A percentile compares a stretch with the other conserved stretches of the same genome.
These are phyloP conservation scores for Torrubiella hemipterigena DNA, from an alignment of 2,329 filamentous ascomycete species.

Conservation along the genomic window DNA sequence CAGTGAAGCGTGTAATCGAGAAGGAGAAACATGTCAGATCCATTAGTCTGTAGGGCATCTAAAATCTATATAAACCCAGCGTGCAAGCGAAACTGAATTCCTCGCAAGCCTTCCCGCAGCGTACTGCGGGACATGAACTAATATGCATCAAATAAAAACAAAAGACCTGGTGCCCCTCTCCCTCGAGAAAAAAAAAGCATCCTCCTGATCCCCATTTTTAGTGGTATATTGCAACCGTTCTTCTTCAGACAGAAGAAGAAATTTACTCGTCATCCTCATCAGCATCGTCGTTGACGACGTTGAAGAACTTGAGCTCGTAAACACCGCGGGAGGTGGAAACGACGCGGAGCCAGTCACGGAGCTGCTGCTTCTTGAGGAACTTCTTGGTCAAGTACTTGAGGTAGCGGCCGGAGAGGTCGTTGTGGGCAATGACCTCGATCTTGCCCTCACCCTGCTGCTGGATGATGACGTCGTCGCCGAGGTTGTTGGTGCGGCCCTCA, in stretches of 20 bases:
- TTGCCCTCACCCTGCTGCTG: conserved; percentile 89
- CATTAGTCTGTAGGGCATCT: too few relatives aligned
- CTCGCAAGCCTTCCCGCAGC: too few relatives aligned
- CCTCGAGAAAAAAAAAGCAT: neutral
- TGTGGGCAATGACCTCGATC: conserved; percentile 95
- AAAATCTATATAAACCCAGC: too few relatives aligned
- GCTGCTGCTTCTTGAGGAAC: conserved; percentile 99
- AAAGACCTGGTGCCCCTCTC: too few relatives aligned
- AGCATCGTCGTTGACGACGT: conserved; percentile 95
- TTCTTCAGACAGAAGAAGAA: conserved; percentile 8
- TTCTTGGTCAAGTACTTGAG: conserved; percentile 99
- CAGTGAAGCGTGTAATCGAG: too few relatives aligned
- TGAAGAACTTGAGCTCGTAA: conserved; percentile 99
- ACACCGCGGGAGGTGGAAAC: conserved; percentile 96
- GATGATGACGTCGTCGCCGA: conserved; percentile 87
- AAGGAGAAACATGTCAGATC: too few relatives aligned
- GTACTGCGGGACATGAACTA: too few relatives aligned
- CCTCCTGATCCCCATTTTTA: neutral
- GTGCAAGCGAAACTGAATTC: too few relatives aligned
- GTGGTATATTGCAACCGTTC: neutral
- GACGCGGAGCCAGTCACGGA: conserved; percentile 98
- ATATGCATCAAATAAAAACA: neutral
- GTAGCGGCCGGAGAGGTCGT: conserved; percentile 96
- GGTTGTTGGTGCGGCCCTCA: conserved; percentile 94
- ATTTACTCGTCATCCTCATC: conserved; percentile 98